phyloP scores from a whole-genome alignment of 225 moss, liverwort and hornwort species.

The Pseudisothecium myosuroides region DNA sequence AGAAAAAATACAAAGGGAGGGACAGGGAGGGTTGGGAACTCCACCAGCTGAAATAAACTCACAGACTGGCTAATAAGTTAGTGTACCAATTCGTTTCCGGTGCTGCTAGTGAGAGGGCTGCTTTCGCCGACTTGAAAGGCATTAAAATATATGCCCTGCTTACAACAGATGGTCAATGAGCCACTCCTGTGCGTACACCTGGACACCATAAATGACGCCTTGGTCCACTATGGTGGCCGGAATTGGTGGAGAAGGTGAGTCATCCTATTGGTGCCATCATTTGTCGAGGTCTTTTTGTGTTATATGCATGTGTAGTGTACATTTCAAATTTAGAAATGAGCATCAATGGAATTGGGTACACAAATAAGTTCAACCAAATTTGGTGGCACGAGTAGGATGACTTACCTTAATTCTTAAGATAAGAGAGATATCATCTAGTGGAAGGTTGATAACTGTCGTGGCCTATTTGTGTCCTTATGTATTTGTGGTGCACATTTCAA shows the following conservation, averaged over 20 bases:
- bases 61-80: neutral
- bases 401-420: rapidly evolving
- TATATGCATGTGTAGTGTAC: neutral
- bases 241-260: neutral
- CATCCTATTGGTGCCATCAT: neutral
- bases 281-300: neutral
- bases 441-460: too few relatives aligned
- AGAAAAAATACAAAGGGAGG: neutral
- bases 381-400: neutral
- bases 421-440: too few relatives aligned
- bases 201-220: neutral
- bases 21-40: neutral
- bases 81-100: neutral
- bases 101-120: neutral
- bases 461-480: too few relatives aligned
- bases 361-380: neutral
- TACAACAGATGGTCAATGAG: neutral
- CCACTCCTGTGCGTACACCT: neutral
- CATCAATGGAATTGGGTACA: neutral
- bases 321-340: neutral
- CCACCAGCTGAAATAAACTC: neutral
- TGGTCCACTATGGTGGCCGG: neutral
- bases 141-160: neutral
- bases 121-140: neutral
- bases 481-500: too few relatives aligned